phyloP scores from a whole-genome alignment of 768 basidiomycete genomes.

The Podaxis sp. region DNA sequence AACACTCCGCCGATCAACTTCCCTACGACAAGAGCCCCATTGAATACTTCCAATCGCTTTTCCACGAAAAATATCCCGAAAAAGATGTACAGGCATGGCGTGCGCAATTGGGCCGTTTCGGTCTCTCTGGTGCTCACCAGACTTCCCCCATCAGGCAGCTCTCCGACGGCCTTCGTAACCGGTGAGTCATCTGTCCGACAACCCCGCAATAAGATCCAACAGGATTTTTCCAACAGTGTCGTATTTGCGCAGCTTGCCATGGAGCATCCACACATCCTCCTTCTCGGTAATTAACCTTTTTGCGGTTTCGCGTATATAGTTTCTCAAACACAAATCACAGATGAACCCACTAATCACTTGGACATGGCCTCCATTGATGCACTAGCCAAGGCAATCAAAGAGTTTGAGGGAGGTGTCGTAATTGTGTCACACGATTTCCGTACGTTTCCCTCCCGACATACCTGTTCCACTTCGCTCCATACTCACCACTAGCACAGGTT shows the following conservation, averaged over 20 bases:
- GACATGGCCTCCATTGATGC: conserved; percentile 99
- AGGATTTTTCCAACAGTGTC: conserved; percentile 44
- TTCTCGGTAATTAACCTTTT: conserved; percentile 54
- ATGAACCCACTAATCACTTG: conserved; percentile 96
- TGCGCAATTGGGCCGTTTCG: conserved; percentile 91
- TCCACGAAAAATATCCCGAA: conserved; percentile 82
- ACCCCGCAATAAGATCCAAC: conserved; percentile 10
- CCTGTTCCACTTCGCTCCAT: not conserved
- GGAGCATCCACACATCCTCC: conserved; percentile 94
- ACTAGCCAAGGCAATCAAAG: conserved; percentile 91
- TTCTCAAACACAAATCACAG: conserved; percentile 29
- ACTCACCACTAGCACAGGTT: not conserved
- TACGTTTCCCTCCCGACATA: conserved; percentile 32
- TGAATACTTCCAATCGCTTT: conserved; percentile 88
- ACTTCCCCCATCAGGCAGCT: conserved; percentile 91
- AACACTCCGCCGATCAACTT: conserved; percentile 97
- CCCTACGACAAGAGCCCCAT: conserved; percentile 90
- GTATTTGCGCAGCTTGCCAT: conserved; percentile 96
- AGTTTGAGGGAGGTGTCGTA: conserved; percentile 96
- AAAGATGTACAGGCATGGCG: conserved; percentile 93
- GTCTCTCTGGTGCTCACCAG: conserved; percentile 91
- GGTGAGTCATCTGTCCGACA: conserved; percentile 39
- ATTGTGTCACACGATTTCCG: conserved; percentile 99
- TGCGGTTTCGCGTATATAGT: not conserved
- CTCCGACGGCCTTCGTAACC: conserved; percentile 94